Percentiles rank a stretch among this genome's conserved stretches.
phyloP scores from a whole-genome alignment of 306 rosid species.

The Malus fusca region DNA sequence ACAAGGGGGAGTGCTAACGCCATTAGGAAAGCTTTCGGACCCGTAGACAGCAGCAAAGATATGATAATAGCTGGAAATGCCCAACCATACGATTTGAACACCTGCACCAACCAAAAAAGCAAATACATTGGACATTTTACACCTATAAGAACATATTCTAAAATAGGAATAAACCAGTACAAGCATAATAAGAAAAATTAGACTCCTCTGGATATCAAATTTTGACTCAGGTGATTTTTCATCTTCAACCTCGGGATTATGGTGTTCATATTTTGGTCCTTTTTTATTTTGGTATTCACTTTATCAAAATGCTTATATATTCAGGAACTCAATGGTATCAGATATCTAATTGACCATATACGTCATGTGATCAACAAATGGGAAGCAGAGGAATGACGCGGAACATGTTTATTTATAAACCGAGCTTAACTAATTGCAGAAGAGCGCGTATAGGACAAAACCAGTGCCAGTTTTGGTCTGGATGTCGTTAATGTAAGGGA shows the following conservation, averaged over 20 bases:
- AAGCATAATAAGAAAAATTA: background rate
- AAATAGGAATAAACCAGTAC: background rate
- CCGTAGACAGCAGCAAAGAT: constrained; percentile 50
- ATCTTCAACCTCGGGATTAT: background rate
- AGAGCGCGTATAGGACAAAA: background rate
- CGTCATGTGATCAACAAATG: background rate
- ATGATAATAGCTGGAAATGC: constrained; percentile 49
- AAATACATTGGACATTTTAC: constrained; percentile 9
- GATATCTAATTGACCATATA: background rate
- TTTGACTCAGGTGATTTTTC: background rate
- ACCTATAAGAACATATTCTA: constrained; percentile 3
- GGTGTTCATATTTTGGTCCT: background rate
- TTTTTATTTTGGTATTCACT: background rate
- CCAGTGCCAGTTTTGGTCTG: background rate
- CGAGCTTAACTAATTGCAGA: background rate
- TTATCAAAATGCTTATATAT: background rate
- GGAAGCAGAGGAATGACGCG: background rate
- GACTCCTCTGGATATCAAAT: background rate
- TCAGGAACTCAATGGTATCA: background rate
- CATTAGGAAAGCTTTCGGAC: constrained; percentile 92
- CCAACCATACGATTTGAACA: constrained; percentile 88
- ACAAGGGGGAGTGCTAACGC: constrained; percentile 84
- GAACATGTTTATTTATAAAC: background rate
- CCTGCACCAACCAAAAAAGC: constrained; percentile 43
- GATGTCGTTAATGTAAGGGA: no score